Evolutionary conservation across 805 yeast species (phyloP).

Genomic region (Wickerhamiella dianesei): DNA sequence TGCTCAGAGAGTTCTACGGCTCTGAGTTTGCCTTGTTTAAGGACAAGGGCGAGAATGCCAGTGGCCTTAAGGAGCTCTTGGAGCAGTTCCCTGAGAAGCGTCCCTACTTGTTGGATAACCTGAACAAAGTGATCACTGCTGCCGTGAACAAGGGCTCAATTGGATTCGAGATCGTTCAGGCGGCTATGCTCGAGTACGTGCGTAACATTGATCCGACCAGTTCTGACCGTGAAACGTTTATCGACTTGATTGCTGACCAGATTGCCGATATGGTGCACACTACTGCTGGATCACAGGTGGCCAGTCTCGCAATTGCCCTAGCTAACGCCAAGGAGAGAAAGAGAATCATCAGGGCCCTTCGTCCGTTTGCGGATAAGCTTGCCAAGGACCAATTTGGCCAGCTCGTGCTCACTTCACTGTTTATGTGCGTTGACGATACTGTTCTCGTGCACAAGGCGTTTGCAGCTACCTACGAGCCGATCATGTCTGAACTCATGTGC

Average conservation of each 20-base stretch:
- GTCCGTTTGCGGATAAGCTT: slow-evolving; percentile 60
- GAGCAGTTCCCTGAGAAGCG: slow-evolving; percentile 63
- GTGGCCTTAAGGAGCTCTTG: slow-evolving; percentile 52
- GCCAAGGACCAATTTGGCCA: slow-evolving; percentile 81
- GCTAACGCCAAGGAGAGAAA: slow-evolving; percentile 92
- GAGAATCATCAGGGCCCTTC: slow-evolving; percentile 53
- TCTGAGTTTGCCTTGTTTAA: slow-evolving; percentile 84
- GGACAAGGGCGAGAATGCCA: slow-evolving; percentile 51
- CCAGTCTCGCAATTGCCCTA: slow-evolving; percentile 60
- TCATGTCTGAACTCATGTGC: slow-evolving; percentile 40
- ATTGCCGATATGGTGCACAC: slow-evolving; percentile 93
- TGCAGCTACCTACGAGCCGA: slow-evolving; percentile 36
- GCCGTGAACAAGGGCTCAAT: slow-evolving; percentile 92
- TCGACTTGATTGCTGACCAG: slow-evolving; percentile 74
- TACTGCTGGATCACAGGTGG: slow-evolving; percentile 86
- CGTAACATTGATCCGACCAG: slow-evolving; percentile 41
- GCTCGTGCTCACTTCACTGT: slow-evolving; percentile 59
- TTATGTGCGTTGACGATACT: slow-evolving; percentile 88
- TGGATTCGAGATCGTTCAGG: slow-evolving; percentile 90
- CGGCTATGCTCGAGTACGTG: slow-evolving; percentile 84
- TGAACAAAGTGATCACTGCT: slow-evolving; percentile 71
- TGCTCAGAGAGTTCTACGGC: slow-evolving; percentile 95
- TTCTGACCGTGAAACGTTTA: slow-evolving; percentile 57
- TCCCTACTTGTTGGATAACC: slow-evolving; percentile 57
- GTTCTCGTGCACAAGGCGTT: slow-evolving; percentile 67